phyloP scores from a whole-genome alignment of 2,329 filamentous ascomycete genomes.

The Penicillium expansum region DNA sequence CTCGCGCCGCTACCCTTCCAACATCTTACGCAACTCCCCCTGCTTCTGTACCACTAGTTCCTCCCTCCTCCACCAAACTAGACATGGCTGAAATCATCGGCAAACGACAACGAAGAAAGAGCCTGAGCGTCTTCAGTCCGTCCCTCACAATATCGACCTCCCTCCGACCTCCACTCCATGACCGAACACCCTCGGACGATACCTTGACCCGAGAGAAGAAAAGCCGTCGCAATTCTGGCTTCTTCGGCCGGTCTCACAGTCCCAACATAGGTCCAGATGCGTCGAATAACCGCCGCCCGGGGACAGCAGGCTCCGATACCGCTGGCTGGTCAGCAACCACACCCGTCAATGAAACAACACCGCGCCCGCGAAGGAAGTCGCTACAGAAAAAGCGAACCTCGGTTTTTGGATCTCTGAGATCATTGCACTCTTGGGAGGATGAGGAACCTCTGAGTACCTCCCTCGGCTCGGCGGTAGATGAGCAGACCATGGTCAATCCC shows the following conservation, averaged over 20 bases:
- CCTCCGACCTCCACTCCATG: constrained; percentile 27
- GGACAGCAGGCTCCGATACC: constrained; percentile 30
- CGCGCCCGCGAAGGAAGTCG: constrained; percentile 42
- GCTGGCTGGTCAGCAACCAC: constrained; percentile 21
- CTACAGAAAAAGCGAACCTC: constrained; percentile 52
- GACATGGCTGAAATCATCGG: constrained; percentile 33
- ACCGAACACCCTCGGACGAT: constrained; percentile 41
- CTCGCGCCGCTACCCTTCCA: constrained; percentile 8
- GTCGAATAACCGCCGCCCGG: constrained; percentile 28
- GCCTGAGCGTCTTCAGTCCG: constrained; percentile 34
- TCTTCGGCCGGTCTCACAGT: constrained; percentile 33
- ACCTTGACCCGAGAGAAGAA: constrained; percentile 34
- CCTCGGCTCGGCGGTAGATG: constrained; percentile 49
- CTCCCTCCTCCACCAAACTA: background rate
- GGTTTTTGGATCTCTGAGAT: constrained; percentile 59
- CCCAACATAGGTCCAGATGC: constrained; percentile 29
- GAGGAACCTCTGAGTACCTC: constrained; percentile 54
- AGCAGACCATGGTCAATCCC: constrained; percentile 41
- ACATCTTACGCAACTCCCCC: constrained; percentile 3
- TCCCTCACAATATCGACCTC: constrained; percentile 24
- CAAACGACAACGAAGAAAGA: constrained; percentile 39
- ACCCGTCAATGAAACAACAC: constrained; percentile 26
- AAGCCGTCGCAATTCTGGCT: constrained; percentile 39
- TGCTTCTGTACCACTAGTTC: constrained; percentile 6
- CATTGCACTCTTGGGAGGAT: constrained; percentile 52